phyloP scores from a whole-genome alignment of 1,139 yeast genomes.

The Hemisphaericaspora xylofermentans region DNA sequence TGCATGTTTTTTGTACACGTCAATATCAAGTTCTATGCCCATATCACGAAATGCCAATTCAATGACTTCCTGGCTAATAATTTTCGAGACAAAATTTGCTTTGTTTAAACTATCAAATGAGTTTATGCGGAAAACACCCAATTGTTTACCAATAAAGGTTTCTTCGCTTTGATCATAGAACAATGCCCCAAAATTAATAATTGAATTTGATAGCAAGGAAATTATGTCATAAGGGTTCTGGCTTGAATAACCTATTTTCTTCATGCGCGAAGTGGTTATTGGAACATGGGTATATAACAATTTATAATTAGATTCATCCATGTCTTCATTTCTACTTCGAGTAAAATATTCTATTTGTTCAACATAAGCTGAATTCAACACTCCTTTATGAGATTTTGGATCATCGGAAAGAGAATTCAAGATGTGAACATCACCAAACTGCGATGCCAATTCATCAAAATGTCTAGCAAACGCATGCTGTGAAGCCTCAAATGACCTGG shows the following conservation, averaged over 20 bases:
- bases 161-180: slow-evolving; percentile 52
- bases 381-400: slow-evolving; percentile 34
- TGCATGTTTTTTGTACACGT: slow-evolving; percentile 52
- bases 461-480: slow-evolving; percentile 66
- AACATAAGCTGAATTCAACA: slow-evolving; percentile 29
- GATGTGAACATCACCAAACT: slow-evolving; percentile 63
- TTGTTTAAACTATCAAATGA: slow-evolving; percentile 67
- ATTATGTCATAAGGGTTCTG: slow-evolving; percentile 40
- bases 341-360: slow-evolving; percentile 34
- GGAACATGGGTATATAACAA: slow-evolving; percentile 35
- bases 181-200: slow-evolving; percentile 63
- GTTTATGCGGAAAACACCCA: slow-evolving; percentile 65
- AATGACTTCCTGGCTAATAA: slow-evolving; percentile 61
- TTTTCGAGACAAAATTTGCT: slow-evolving; percentile 57
- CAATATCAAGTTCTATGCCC: slow-evolving; percentile 36
- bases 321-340: slow-evolving; percentile 9
- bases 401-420: slow-evolving; percentile 53
- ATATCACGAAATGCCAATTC: slow-evolving; percentile 58
- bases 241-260: slow-evolving; percentile 37
- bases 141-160: slow-evolving; percentile 60
- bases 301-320: slow-evolving; percentile 15
- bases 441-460: slow-evolving; percentile 55
- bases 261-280: slow-evolving; percentile 31
- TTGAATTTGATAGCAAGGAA: slow-evolving; percentile 42
- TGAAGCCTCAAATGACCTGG: slow-evolving; percentile 62